Percentiles rank a stretch among this genome's conserved stretches.
Conservation (phyloP, 768 basidiomycete genomes). For the Lactifluus subvellereus region DNA sequence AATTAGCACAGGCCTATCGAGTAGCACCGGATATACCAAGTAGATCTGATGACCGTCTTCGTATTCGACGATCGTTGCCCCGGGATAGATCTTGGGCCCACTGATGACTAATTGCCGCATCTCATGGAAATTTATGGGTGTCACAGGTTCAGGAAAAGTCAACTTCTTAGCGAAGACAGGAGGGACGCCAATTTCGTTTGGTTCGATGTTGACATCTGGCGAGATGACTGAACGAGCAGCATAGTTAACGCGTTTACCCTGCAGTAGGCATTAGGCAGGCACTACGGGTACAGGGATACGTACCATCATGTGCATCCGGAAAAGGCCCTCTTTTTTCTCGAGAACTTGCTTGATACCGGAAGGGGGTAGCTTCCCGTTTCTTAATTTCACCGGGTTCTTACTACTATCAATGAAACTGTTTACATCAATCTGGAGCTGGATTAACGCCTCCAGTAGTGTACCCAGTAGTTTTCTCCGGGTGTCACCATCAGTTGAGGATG, state of each 20-base stretch:
- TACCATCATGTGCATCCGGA: slow-evolving; percentile 99
- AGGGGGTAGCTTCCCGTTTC: slow-evolving; percentile 86
- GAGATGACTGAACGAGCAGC: slow-evolving; percentile 99
- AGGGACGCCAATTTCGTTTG: slow-evolving; percentile 96
- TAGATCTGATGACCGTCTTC: slow-evolving; percentile 89
- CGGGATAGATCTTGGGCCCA: slow-evolving; percentile 84
- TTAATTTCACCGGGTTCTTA: slow-evolving; percentile 84
- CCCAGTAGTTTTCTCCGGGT: slow-evolving; percentile 54
- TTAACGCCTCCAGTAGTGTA: slow-evolving; percentile 68
- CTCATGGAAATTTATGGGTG: slow-evolving; percentile 81
- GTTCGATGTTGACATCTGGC: slow-evolving; percentile 98
- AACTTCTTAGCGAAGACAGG: slow-evolving; percentile 95
- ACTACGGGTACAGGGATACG: slow-evolving; percentile 25
- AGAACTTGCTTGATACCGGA: slow-evolving; percentile 92
- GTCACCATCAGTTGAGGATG: slow-evolving; percentile 42
- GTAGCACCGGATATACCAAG: slow-evolving; percentile 45
- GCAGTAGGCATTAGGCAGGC: slow-evolving; percentile 9
- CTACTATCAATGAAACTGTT: slow-evolving; percentile 96
- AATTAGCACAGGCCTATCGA: background rate
- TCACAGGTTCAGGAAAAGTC: slow-evolving; percentile 97
- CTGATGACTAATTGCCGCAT: slow-evolving; percentile 87
- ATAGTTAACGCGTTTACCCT: slow-evolving; percentile 99
- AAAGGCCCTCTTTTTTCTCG: slow-evolving; percentile 98
- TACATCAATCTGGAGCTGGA: slow-evolving; percentile 90
- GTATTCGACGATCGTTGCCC: slow-evolving; percentile 90